Evolutionary conservation across 805 yeast genomes (phyloP).

Genomic region (Candida jianshihensis): DNA sequence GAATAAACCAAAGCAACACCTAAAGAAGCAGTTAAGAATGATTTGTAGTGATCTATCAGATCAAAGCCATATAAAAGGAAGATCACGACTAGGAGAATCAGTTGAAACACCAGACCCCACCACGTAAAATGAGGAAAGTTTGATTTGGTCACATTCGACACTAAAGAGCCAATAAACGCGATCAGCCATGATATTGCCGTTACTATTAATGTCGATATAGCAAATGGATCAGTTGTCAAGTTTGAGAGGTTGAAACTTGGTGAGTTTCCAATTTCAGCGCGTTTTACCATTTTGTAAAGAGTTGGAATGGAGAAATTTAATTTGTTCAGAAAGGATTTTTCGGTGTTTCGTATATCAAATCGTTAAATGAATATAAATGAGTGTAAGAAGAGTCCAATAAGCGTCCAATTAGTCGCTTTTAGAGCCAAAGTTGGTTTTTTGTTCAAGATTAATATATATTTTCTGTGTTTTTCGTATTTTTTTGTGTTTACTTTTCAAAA

Average conservation of each 20-base stretch:
- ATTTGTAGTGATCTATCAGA: slow-evolving; percentile 62
- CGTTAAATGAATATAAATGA: too few species aligned
- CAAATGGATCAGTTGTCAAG: slow-evolving; percentile 79
- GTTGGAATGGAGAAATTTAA: too few species aligned
- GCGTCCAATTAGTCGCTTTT: too few species aligned
- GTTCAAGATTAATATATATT: too few species aligned
- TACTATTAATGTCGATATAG: slow-evolving; percentile 71
- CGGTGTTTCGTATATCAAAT: too few species aligned
- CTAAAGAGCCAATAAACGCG: slow-evolving; percentile 81
- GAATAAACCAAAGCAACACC: slow-evolving; percentile 78
- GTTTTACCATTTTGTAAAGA: background rate
- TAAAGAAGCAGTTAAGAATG: slow-evolving; percentile 30
- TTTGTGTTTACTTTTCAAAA: too few species aligned
- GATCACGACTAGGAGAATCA: slow-evolving; percentile 48
- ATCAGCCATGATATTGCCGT: slow-evolving; percentile 79
- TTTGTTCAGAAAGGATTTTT: too few species aligned
- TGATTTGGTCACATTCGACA: slow-evolving; percentile 32
- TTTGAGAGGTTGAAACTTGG: slow-evolving; percentile 33
- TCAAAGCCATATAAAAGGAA: slow-evolving; percentile 51
- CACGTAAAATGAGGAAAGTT: slow-evolving; percentile 87
- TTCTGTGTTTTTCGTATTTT: too few species aligned
- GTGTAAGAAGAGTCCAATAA: too few species aligned
- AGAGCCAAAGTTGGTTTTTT: too few species aligned
- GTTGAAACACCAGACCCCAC: slow-evolving; percentile 92
- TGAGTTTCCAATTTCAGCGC: background rate